Conservation (phyloP, 2,329 filamentous ascomycete species). For the Aspergillus neotritici region DNA sequence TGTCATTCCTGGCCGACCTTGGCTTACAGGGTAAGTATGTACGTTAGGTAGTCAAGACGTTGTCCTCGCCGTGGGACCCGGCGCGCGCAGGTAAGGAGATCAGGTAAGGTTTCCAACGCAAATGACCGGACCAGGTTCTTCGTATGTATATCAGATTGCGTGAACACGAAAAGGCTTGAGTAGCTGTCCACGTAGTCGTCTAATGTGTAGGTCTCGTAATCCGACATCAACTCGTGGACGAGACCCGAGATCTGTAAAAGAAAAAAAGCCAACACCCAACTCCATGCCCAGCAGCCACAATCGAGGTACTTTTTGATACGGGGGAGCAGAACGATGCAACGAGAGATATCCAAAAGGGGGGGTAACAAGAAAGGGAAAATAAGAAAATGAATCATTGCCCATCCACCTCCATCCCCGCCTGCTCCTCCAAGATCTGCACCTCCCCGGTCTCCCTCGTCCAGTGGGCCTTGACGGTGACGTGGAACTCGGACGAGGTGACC, state of each 20-base stretch:
- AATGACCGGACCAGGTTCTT: slow-evolving; percentile 23
- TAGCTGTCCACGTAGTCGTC: slow-evolving; percentile 7
- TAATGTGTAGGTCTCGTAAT: slow-evolving; percentile 1
- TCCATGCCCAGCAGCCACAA: slow-evolving; percentile 26
- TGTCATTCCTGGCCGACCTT: slow-evolving; percentile 24
- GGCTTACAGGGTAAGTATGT: slow-evolving; percentile 40
- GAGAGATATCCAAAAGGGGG: slow-evolving; percentile 16
- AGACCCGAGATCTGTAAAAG: slow-evolving; percentile 15
- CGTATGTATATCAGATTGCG: slow-evolving; percentile 5
- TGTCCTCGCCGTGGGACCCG: slow-evolving; percentile 16
- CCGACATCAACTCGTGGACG: no score
- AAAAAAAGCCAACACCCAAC: slow-evolving; percentile 32
- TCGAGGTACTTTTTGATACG: no score
- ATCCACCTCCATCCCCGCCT: slow-evolving; percentile 41
- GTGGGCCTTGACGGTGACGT: slow-evolving; percentile 68
- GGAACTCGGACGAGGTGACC: slow-evolving; percentile 85
- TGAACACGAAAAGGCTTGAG: slow-evolving; percentile 1
- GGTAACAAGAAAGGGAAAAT: slow-evolving; percentile 13
- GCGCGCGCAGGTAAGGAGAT: slow-evolving; percentile 39
- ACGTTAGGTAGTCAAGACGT: slow-evolving; percentile 31
- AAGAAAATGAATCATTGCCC: slow-evolving; percentile 20
- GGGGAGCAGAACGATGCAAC: slow-evolving; percentile 1
- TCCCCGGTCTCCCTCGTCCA: slow-evolving; percentile 38
- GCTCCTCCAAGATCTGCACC: slow-evolving; percentile 36
- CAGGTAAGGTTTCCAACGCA: slow-evolving; percentile 35